phyloP scores from a whole-genome alignment of 2,329 filamentous ascomycete species.

The Microsporum canis region DNA sequence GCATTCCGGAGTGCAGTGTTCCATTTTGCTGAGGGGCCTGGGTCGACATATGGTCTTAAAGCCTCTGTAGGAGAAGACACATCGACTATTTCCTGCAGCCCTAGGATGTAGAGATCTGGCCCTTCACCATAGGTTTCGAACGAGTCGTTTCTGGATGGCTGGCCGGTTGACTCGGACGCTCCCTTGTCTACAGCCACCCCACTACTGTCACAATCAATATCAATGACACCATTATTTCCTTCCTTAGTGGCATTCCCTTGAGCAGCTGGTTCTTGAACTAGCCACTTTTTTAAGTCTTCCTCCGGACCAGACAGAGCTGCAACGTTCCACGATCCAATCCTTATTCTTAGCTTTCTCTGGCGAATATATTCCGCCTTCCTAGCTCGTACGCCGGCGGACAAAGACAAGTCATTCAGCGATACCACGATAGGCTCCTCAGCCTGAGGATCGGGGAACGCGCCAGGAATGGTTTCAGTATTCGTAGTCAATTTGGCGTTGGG shows the following conservation, averaged over 20 bases:
- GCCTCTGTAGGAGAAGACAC: slow-evolving; percentile 66
- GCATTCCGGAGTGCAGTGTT: slow-evolving; percentile 62
- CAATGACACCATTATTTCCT: slow-evolving; percentile 15
- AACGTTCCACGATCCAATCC: slow-evolving; percentile 93
- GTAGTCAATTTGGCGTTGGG: neutral
- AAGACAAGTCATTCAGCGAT: slow-evolving; percentile 25
- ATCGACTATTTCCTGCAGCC: slow-evolving; percentile 85
- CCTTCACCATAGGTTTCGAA: slow-evolving; percentile 49
- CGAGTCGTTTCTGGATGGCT: neutral
- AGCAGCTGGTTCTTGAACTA: slow-evolving; percentile 43
- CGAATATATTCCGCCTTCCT: slow-evolving; percentile 69
- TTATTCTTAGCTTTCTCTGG: slow-evolving; percentile 64
- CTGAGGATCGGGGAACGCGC: slow-evolving; percentile 35
- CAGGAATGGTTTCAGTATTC: slow-evolving; percentile 33
- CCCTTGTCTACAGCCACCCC: neutral
- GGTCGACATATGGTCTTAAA: slow-evolving; percentile 63
- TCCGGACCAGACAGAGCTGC: slow-evolving; percentile 74
- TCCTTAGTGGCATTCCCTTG: slow-evolving; percentile 30
- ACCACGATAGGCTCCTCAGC: slow-evolving; percentile 11
- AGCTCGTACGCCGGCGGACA: slow-evolving; percentile 53
- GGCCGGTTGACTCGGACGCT: neutral
- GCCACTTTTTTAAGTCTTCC: slow-evolving; percentile 81
- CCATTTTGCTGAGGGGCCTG: slow-evolving; percentile 63
- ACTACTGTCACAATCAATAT: neutral
- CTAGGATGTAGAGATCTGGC: slow-evolving; percentile 82